Percentiles rank a stretch among this genome's conserved stretches.
Evolutionary conservation across 257 asterid genomes (phyloP).

Genomic region (Przewalskia tangutica): DNA sequence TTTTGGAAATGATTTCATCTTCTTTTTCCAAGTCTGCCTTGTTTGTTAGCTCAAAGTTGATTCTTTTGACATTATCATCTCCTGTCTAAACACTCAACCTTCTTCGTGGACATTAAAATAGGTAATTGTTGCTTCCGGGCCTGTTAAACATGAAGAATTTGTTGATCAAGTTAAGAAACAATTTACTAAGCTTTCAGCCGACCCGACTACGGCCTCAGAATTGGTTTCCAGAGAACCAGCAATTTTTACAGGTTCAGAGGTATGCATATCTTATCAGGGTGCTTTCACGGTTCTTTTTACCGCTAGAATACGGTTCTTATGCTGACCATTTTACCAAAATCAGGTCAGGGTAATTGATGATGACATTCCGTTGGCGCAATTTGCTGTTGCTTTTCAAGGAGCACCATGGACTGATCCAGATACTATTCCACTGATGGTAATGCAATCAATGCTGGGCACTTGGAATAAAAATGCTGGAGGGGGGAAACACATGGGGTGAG

Average conservation of each 20-base stretch:
- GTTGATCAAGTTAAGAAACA: slow-evolving; percentile 59
- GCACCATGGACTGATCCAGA: slow-evolving; percentile 91
- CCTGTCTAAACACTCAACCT: not conserved
- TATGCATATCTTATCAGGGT: slow-evolving; percentile 17
- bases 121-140: slow-evolving; percentile 81
- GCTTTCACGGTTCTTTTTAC: slow-evolving; percentile 3
- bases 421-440: slow-evolving; percentile 78
- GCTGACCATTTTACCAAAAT: slow-evolving; percentile 7
- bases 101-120: slow-evolving; percentile 14
- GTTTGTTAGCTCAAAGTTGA: not conserved
- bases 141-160: slow-evolving; percentile 78
- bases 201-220: slow-evolving; percentile 48
- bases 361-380: slow-evolving; percentile 67
- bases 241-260: slow-evolving; percentile 87
- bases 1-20: not conserved
- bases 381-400: slow-evolving; percentile 88
- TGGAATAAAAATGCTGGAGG: slow-evolving; percentile 70
- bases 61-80: not conserved
- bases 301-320: not conserved
- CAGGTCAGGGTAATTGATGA: slow-evolving; percentile 78
- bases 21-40: not conserved
- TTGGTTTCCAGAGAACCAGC: slow-evolving; percentile 67
- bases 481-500: slow-evolving; percentile 86
- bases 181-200: slow-evolving; percentile 54
- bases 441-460: slow-evolving; percentile 76